These are phyloP conservation scores for Botrytis deweyae DNA, from an alignment of 2,329 filamentous ascomycete genomes.

Conservation along the genomic window DNA sequence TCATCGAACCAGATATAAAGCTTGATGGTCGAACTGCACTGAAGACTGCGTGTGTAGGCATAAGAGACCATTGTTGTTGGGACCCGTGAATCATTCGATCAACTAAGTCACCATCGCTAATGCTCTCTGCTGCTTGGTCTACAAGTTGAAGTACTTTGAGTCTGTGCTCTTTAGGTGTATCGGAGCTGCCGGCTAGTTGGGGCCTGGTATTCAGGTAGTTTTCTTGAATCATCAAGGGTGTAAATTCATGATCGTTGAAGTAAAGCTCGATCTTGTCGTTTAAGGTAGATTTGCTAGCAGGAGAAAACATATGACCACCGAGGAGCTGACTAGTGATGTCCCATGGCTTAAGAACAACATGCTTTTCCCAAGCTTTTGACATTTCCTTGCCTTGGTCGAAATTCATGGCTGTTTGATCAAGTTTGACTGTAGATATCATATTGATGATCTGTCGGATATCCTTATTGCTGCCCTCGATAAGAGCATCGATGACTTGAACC, in stretches of 20 bases:
- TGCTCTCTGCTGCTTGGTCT: slow-evolving; percentile 88
- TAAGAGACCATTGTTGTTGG: slow-evolving; percentile 97
- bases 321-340: slow-evolving; percentile 95
- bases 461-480: slow-evolving; percentile 93
- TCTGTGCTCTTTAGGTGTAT: slow-evolving; percentile 65
- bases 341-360: slow-evolving; percentile 95
- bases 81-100: slow-evolving; percentile 98
- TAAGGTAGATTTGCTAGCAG: slow-evolving; percentile 78
- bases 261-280: slow-evolving; percentile 99
- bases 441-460: slow-evolving; percentile 98
- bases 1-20: slow-evolving; percentile 77
- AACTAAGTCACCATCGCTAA: slow-evolving; percentile 93
- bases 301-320: slow-evolving; percentile 79
- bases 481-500: slow-evolving; percentile 77
- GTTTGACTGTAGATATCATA: slow-evolving; percentile 92
- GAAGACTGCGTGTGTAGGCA: slow-evolving; percentile 95
- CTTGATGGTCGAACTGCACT: slow-evolving; percentile 91
- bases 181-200: slow-evolving; percentile 43
- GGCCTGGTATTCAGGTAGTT: slow-evolving; percentile 91
- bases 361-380: slow-evolving; percentile 98
- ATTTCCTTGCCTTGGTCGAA: slow-evolving; percentile 88
- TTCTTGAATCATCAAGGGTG: slow-evolving; percentile 95
- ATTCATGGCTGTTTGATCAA: slow-evolving; percentile 77
- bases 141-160: slow-evolving; percentile 83
- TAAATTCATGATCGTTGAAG: slow-evolving; percentile 99